These are phyloP conservation scores for Arthrinium phaeospermum DNA, from an alignment of 2,329 filamentous ascomycete genomes.

Conservation along the genomic window DNA sequence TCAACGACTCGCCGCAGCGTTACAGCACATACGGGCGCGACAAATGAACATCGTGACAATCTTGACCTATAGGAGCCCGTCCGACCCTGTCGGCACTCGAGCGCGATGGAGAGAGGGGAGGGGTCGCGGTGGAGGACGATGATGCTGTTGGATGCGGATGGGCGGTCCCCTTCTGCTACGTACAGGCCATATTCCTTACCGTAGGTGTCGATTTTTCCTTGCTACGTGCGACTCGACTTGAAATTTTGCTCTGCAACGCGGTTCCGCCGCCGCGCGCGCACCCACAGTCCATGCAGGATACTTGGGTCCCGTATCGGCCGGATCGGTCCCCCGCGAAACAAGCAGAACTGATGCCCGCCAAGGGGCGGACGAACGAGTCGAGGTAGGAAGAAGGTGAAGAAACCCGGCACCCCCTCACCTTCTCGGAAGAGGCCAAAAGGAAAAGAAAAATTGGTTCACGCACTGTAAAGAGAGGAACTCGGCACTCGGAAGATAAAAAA, in stretches of 20 bases:
- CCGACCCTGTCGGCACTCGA: neutral
- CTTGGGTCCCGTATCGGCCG: slow-evolving; percentile 4
- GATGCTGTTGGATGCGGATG: neutral
- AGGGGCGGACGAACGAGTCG: neutral
- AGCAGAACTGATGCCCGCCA: neutral
- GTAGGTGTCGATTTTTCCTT: no score
- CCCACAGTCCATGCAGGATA: neutral
- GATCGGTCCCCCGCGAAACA: slow-evolving; percentile 13
- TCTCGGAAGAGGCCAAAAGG: neutral
- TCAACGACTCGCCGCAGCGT: slow-evolving; percentile 15
- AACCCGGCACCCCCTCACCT: neutral
- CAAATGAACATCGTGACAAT: slow-evolving; percentile 4
- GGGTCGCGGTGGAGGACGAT: neutral
- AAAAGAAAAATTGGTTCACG: neutral
- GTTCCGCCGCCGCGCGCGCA: neutral
- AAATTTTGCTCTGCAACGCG: neutral
- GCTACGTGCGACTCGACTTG: neutral
- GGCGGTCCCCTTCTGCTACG: neutral
- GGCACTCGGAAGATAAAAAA: neutral
- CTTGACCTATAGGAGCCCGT: neutral
- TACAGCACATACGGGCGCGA: neutral
- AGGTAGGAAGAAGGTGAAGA: neutral
- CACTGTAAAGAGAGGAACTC: neutral
- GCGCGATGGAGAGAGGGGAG: neutral
- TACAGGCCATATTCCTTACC: neutral